phyloP scores from a whole-genome alignment of 2,329 filamentous ascomycete species.

The Diaporthe ilicicola region DNA sequence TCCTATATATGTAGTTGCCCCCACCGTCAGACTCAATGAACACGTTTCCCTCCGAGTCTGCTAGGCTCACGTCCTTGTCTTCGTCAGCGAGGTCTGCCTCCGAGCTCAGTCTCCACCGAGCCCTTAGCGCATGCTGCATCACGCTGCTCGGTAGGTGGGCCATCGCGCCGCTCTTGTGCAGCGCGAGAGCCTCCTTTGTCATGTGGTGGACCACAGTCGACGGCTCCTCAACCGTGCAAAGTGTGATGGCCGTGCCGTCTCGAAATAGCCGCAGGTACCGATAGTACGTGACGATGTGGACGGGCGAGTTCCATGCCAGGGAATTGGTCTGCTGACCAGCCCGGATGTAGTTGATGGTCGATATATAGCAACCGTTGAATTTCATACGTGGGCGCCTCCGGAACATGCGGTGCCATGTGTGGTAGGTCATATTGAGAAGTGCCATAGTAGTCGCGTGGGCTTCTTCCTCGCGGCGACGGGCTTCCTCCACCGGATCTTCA shows the following conservation, averaged over 20 bases:
- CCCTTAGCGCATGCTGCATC: slow-evolving; percentile 74
- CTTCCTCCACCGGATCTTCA: slow-evolving; percentile 49
- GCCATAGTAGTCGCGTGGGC: slow-evolving; percentile 48
- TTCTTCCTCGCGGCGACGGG: slow-evolving; percentile 44
- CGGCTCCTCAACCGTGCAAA: slow-evolving; percentile 84
- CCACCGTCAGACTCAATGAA: slow-evolving; percentile 88
- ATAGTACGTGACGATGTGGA: slow-evolving; percentile 98
- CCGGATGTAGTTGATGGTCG: slow-evolving; percentile 93
- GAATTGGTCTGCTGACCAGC: slow-evolving; percentile 78
- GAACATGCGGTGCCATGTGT: slow-evolving; percentile 75
- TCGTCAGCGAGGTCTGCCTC: slow-evolving; percentile 40
- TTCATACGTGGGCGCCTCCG: slow-evolving; percentile 84
- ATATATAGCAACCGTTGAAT: slow-evolving; percentile 96
- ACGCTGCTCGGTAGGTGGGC: slow-evolving; percentile 57
- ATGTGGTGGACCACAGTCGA: slow-evolving; percentile 88
- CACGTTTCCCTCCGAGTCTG: slow-evolving; percentile 71
- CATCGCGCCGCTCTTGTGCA: slow-evolving; percentile 48
- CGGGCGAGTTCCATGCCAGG: slow-evolving; percentile 80
- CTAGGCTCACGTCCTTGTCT: slow-evolving; percentile 42
- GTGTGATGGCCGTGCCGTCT: slow-evolving; percentile 82
- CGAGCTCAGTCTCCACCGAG: slow-evolving; percentile 59
- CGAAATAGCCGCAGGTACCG: slow-evolving; percentile 95
- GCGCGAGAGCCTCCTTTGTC: slow-evolving; percentile 72
- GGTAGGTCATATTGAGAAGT: slow-evolving; percentile 56
- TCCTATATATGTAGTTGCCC: slow-evolving; percentile 82